Evolutionary conservation across 208 protist genomes (phyloP).

Genomic region (Tritrichomonas musculus): DNA sequence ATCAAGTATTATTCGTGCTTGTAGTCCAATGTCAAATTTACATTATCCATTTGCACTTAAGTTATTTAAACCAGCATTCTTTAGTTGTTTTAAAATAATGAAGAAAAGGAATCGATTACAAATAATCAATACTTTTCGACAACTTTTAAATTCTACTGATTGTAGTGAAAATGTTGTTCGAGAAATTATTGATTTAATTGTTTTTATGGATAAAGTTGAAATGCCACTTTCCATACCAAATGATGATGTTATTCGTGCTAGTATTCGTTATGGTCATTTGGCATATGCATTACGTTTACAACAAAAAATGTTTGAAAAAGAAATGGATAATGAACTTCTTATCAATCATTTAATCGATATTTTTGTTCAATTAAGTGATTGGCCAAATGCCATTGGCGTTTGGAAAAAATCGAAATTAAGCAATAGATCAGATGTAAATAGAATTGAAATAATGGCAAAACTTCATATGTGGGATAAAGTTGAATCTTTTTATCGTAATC

Average conservation of each 20-base stretch:
- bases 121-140: not conserved
- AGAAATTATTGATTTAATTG: not conserved
- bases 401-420: not conserved
- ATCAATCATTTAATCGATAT: not conserved
- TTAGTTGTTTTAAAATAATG: not conserved
- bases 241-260: not conserved
- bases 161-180: not conserved
- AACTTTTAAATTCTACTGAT: not conserved
- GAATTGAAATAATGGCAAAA: not conserved
- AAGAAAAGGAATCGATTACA: not conserved
- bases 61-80: slow-evolving; percentile 6
- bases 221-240: not conserved
- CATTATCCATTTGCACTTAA: not conserved
- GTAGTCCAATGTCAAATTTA: not conserved
- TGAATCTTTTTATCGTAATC: not conserved
- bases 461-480: slow-evolving; percentile 12
- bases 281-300: not conserved
- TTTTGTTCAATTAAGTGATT: not conserved
- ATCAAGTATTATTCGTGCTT: not conserved
- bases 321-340: not conserved
- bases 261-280: not conserved
- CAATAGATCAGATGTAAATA: not conserved
- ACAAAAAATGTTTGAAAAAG: not conserved
- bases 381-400: not conserved
- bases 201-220: slow-evolving; percentile 10